Evolutionary conservation across 2,329 filamentous ascomycete species (phyloP).

Genomic region (Colletotrichum sp.): DNA sequence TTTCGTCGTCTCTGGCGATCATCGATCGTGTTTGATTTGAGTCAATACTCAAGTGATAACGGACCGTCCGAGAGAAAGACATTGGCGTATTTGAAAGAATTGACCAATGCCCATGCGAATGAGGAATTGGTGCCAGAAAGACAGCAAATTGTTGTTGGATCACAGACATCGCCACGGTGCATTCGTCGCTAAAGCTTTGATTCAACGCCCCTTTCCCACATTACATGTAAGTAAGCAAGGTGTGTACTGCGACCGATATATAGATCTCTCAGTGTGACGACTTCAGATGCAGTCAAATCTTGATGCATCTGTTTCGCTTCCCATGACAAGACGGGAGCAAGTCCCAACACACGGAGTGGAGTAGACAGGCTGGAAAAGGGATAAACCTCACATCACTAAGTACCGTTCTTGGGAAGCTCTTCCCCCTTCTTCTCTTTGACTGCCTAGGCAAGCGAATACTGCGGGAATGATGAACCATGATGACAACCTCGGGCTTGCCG

Average conservation of each 20-base stretch:
- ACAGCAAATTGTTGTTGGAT: background rate
- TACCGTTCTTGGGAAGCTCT: background rate
- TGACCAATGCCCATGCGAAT: background rate
- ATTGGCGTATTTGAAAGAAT: fast-evolving
- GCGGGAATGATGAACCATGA: background rate
- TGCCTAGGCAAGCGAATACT: background rate
- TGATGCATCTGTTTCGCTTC: background rate
- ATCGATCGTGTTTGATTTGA: background rate
- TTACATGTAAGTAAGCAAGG: background rate
- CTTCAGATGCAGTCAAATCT: background rate
- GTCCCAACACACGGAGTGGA: too few species aligned
- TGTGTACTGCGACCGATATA: fast-evolving
- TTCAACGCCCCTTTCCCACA: fast-evolving
- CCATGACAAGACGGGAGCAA: background rate
- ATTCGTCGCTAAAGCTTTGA: background rate
- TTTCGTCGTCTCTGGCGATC: background rate
- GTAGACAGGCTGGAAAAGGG: too few species aligned
- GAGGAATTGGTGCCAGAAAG: background rate
- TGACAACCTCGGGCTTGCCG: too few species aligned
- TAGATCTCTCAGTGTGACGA: background rate
- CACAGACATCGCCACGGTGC: background rate
- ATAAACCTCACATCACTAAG: too few species aligned
- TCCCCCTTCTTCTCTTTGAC: background rate
- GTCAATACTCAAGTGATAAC: background rate
- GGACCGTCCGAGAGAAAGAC: background rate